These are phyloP conservation scores for Zasmidium angulare DNA, from an alignment of 2,329 filamentous ascomycete genomes.

Conservation along the genomic window DNA sequence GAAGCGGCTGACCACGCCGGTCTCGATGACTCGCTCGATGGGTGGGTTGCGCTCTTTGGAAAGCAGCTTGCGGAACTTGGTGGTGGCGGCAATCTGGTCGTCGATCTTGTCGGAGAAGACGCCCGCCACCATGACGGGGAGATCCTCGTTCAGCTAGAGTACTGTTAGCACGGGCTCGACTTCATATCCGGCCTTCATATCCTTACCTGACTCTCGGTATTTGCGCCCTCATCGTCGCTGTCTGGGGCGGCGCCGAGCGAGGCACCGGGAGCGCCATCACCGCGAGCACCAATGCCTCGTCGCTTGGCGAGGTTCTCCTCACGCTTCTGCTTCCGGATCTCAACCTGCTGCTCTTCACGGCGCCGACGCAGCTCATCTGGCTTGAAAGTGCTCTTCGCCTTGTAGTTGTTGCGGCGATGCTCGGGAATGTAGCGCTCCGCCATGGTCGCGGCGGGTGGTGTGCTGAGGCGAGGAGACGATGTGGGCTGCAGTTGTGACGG, in stretches of 20 bases:
- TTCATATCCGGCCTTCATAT: background rate
- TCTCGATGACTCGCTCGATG: constrained; percentile 99
- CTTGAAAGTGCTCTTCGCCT: constrained; percentile 99
- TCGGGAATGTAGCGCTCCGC: constrained; percentile 99
- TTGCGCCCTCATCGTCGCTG: constrained; percentile 94
- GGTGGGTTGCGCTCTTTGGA: constrained; percentile 99
- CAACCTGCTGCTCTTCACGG: constrained; percentile 98
- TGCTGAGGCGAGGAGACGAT: constrained; percentile 16
- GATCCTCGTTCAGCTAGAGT: constrained; percentile 86
- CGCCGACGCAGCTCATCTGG: constrained; percentile 97
- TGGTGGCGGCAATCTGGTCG: constrained; percentile 93
- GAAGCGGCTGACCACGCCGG: constrained; percentile 93
- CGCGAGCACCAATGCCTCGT: constrained; percentile 81
- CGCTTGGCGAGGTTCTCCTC: constrained; percentile 99
- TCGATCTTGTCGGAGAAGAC: constrained; percentile 99
- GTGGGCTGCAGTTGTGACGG: constrained; percentile 5
- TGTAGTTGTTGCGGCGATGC: constrained; percentile 98
- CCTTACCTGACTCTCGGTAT: constrained; percentile 93
- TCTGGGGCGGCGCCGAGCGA: constrained; percentile 85
- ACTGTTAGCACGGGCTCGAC: constrained; percentile 21
- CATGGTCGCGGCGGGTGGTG: constrained; percentile 61
- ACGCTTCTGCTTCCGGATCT: constrained; percentile 97
- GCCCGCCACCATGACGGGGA: constrained; percentile 95
- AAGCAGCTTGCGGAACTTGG: constrained; percentile 95
- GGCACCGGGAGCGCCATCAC: constrained; percentile 70